Conservation (phyloP, 1,284 basidiomycete genomes). For the Cutaneotrichosporon sp. region DNA sequence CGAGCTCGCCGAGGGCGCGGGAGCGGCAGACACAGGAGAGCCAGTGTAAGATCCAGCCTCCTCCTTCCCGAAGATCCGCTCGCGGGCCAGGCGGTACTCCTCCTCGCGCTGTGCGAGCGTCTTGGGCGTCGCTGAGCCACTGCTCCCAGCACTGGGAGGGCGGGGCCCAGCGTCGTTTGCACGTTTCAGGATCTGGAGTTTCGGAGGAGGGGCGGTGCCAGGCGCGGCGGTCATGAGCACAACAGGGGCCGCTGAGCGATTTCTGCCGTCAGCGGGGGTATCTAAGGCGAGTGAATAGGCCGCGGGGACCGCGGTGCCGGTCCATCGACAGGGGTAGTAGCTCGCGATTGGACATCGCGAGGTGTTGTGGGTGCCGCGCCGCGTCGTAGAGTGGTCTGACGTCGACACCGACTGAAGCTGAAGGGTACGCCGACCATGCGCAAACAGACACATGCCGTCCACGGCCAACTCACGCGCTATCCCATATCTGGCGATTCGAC, state of each 20-base stretch:
- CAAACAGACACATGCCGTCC: background rate
- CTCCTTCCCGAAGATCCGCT: slow-evolving; percentile 19
- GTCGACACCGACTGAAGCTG: too few species aligned
- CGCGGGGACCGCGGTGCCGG: background rate
- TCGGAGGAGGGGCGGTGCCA: slow-evolving; percentile 11
- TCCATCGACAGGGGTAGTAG: too few species aligned
- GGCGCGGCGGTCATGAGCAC: background rate
- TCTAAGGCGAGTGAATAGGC: background rate
- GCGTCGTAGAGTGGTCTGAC: too few species aligned
- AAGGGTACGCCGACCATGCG: too few species aligned
- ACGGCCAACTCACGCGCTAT: slow-evolving; percentile 18
- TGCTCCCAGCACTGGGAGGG: background rate
- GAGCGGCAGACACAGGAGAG: background rate
- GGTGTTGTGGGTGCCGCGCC: too few species aligned
- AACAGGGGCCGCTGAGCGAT: slow-evolving; percentile 7
- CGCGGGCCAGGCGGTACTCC: slow-evolving; percentile 21
- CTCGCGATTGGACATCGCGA: too few species aligned
- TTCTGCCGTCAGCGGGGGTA: slow-evolving; percentile 9
- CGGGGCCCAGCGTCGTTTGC: background rate
- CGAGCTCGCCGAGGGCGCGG: background rate
- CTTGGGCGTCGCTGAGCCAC: slow-evolving; percentile 18
- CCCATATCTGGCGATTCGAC: slow-evolving; percentile 23
- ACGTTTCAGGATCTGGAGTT: slow-evolving; percentile 21
- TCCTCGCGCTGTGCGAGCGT: slow-evolving; percentile 19
- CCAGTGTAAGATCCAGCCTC: background rate